Base-by-base conservation (phyloP, 805 yeast species). In the Myxozyma neotropica region DNA sequence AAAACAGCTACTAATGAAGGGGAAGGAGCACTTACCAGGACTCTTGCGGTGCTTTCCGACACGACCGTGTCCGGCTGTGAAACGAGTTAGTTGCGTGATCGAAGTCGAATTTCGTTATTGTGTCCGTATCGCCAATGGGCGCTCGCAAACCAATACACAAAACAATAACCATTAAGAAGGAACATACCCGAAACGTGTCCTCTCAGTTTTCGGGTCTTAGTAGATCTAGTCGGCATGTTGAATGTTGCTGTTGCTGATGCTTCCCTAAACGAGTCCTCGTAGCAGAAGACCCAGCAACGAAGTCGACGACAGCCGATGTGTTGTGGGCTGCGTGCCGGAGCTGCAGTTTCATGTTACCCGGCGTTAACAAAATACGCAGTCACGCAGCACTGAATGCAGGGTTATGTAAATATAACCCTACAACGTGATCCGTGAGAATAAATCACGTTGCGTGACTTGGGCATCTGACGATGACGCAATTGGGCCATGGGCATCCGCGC, bases 31-130 rank as follows among this genome's bases (percentile, higher is more conserved):
- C 6, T 43, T 62, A 62, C 66, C 99, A 72, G 99, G 97, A 77
- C 89, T 94, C 96, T 94, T 94, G 91, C 99, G 92, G 95, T 94
- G 99, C 88, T 94, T 94, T 83, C 99, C 99, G 82, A 94, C 83
- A 87, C 99, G 95, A 89, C 99, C 99, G 81, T 93, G 87, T 89
- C 99, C 99, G 95, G 98, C 98, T 88, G 75, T 73, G 58, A 38
- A 15, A 47, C 19, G 40, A 36, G 69, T 68, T 69, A 69, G 70
- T 63, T 60, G 58, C 55, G 38, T 23, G 58, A 56, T 63, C 63
- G 65, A 58, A 59, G n/a, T 31, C 44, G 31, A 24, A 44, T 24
- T 17, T 12, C 46, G 7, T 7, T 2, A 29, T 38, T 38, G 7
- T 38, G 23, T 33, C 35, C 10, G 2, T 27, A 8, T 27, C 29